A percentile compares a stretch with the other conserved stretches of the same genome.
These are phyloP conservation scores for Craspedostauros australis DNA, from an alignment of 108 stramenopile species.

Conservation along the genomic window DNA sequence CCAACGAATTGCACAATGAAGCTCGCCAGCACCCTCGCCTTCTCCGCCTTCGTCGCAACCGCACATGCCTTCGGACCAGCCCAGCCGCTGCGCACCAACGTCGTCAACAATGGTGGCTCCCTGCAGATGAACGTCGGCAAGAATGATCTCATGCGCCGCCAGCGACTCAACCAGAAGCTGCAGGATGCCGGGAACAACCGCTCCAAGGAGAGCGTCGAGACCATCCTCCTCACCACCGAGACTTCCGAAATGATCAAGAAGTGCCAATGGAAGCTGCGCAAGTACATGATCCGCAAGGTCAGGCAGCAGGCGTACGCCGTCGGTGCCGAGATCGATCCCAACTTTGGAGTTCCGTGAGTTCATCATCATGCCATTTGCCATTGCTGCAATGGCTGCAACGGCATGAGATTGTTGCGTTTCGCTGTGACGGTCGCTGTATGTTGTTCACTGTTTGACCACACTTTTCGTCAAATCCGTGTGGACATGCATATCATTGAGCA, in stretches of 20 bases:
- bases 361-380: too few species aligned
- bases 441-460: too few species aligned
- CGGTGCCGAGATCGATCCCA: conserved; percentile 5
- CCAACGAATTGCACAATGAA: too few species aligned
- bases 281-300: conserved; percentile 20
- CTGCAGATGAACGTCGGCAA: conserved; percentile 22
- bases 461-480: too few species aligned
- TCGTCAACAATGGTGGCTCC: background rate
- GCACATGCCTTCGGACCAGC: conserved; percentile 24
- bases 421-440: too few species aligned
- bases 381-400: too few species aligned
- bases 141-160: conserved; percentile 7
- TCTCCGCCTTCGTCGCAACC: conserved; percentile 19
- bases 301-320: conserved; percentile 4
- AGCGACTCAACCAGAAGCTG: conserved; percentile 11
- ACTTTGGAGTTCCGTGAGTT: conserved; percentile 32
- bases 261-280: conserved; percentile 28
- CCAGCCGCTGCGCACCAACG: conserved; percentile 1
- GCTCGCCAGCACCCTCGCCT: conserved; percentile 16
- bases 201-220: conserved; percentile 6
- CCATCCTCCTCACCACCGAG: background rate
- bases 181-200: background rate
- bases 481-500: too few species aligned
- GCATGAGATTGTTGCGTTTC: too few species aligned
- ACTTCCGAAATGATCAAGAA: conserved; percentile 3